phyloP scores from a whole-genome alignment of 2,329 filamentous ascomycete species.

The Exophiala calicioides region DNA sequence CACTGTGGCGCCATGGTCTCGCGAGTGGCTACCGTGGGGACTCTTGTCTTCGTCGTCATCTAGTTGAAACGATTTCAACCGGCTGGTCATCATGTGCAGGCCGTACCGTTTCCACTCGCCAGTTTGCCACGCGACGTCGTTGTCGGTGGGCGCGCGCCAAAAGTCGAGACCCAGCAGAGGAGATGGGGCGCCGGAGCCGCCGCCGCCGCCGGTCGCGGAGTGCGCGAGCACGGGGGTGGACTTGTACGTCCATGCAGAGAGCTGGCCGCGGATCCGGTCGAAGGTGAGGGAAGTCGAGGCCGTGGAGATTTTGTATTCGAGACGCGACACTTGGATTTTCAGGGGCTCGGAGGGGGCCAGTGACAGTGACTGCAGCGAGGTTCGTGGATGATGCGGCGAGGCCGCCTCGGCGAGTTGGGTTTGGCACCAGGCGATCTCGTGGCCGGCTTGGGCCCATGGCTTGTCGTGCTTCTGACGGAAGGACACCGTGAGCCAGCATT shows the following conservation, averaged over 20 bases:
- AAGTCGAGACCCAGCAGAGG: slow-evolving; percentile 29
- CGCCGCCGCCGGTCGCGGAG: background rate
- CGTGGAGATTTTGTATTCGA: slow-evolving; percentile 12
- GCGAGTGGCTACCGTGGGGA: no score
- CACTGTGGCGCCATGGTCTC: no score
- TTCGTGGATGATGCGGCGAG: background rate
- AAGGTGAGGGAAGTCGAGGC: slow-evolving; percentile 11
- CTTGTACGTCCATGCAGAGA: slow-evolving; percentile 12
- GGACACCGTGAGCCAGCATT: slow-evolving; percentile 23
- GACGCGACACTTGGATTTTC: slow-evolving; percentile 31
- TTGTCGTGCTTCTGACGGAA: slow-evolving; percentile 18
- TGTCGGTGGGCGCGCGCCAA: slow-evolving; percentile 39
- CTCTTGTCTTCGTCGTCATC: background rate
- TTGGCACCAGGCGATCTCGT: slow-evolving; percentile 26
- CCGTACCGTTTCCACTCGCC: slow-evolving; percentile 34
- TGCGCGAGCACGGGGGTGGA: slow-evolving; percentile 5
- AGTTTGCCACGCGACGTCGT: slow-evolving; percentile 34
- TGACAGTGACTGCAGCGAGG: background rate
- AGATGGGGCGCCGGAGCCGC: slow-evolving; percentile 2
- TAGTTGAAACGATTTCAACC: slow-evolving; percentile 19
- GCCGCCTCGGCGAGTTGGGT: slow-evolving; percentile 1
- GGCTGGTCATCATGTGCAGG: slow-evolving; percentile 27
- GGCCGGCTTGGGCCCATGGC: slow-evolving; percentile 25
- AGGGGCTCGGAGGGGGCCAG: slow-evolving; percentile 52
- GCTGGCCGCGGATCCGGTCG: slow-evolving; percentile 15